Evolutionary conservation across 2,329 filamentous ascomycete genomes (phyloP).

Genomic region (Aspergillus fischeri): DNA sequence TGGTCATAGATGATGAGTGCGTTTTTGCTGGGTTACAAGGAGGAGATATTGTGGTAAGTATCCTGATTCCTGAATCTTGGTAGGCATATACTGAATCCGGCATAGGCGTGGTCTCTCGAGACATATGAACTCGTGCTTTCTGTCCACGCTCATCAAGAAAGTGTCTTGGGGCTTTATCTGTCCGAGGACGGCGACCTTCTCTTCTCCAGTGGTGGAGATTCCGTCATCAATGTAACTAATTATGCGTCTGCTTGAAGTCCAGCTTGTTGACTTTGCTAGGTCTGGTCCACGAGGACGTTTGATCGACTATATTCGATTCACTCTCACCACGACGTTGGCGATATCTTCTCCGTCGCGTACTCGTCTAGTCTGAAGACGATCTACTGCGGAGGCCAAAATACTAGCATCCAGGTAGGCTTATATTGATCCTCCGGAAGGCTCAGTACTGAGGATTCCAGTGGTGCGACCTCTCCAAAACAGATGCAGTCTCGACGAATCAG

Average conservation of each 20-base stretch:
- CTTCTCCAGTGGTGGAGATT: constrained; percentile 90
- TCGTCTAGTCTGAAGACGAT: constrained; percentile 74
- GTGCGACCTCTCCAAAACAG: constrained; percentile 66
- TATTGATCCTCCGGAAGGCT: background rate
- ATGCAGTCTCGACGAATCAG: constrained; percentile 60
- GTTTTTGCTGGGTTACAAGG: constrained; percentile 92
- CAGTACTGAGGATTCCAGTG: constrained; percentile 48
- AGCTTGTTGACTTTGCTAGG: constrained; percentile 32
- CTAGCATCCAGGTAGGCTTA: constrained; percentile 68
- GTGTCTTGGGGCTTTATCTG: constrained; percentile 79
- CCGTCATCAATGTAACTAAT: constrained; percentile 70
- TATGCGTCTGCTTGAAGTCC: background rate
- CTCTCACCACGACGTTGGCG: constrained; percentile 88
- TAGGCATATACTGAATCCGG: constrained; percentile 10
- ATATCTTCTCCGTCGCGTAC: constrained; percentile 93
- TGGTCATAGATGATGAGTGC: constrained; percentile 73
- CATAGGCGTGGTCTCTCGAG: constrained; percentile 73
- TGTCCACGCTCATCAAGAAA: constrained; percentile 86
- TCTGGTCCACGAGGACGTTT: constrained; percentile 79
- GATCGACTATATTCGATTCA: constrained; percentile 82
- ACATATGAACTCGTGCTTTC: constrained; percentile 77
- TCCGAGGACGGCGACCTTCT: constrained; percentile 71
- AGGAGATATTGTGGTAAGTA: constrained; percentile 74
- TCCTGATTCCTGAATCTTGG: background rate
- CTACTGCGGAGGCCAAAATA: constrained; percentile 91